A percentile compares a stretch with the other conserved stretches of the same genome.
These are phyloP conservation scores for Amanita pallidorosea DNA, from an alignment of 768 basidiomycete species.

Conservation along the genomic window DNA sequence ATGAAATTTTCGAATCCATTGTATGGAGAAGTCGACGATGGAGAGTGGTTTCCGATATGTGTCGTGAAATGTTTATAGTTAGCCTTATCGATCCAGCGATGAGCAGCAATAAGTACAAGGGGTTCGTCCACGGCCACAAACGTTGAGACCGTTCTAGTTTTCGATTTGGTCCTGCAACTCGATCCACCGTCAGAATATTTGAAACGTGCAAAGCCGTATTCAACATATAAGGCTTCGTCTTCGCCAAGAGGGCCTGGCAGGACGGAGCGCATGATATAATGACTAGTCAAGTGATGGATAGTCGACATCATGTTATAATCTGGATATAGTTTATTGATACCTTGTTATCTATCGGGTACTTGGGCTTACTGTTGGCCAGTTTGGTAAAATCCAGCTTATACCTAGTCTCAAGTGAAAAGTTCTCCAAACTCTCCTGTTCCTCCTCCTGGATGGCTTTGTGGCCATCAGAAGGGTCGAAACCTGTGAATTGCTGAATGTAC, in stretches of 20 bases:
- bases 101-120: conserved; percentile 31
- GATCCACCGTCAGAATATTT: conserved; percentile 12
- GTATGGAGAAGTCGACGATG: background rate
- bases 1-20: conserved; percentile 39
- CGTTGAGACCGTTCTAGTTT: background rate
- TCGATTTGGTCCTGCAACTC: background rate
- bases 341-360: conserved; percentile 23
- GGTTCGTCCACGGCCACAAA: conserved; percentile 33
- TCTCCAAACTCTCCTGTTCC: conserved; percentile 9
- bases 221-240: conserved; percentile 29
- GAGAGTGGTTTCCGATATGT: conserved; percentile 20
- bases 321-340: conserved; percentile 24
- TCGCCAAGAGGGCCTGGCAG: conserved; percentile 24
- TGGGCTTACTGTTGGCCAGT: conserved; percentile 26
- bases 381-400: conserved; percentile 31
- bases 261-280: conserved; percentile 31
- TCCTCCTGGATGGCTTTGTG: conserved; percentile 16
- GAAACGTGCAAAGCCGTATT: conserved; percentile 36
- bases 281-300: conserved; percentile 13
- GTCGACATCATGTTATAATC: background rate
- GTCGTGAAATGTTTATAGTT: conserved; percentile 28
- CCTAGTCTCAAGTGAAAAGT: background rate
- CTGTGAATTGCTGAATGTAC: conserved; percentile 29
- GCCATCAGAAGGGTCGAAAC: conserved; percentile 28
- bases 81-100: conserved; percentile 26